These are phyloP conservation scores for Aureobasidium lini DNA, from an alignment of 2,329 filamentous ascomycete genomes.

Conservation along the genomic window DNA sequence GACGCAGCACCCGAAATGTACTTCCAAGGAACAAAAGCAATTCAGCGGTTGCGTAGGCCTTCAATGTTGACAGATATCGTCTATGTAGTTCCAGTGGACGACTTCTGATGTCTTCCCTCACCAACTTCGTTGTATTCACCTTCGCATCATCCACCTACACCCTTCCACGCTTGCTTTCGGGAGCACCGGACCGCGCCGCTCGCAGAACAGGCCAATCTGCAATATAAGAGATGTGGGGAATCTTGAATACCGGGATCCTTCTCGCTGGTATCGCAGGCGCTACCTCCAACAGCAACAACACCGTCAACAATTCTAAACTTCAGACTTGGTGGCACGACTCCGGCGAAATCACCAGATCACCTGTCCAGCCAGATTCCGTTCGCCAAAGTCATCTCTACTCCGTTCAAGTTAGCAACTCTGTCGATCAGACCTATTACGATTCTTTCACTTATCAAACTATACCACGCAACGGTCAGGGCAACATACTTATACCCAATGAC, in stretches of 20 bases:
- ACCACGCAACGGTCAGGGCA: constrained; percentile 8
- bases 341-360: not conserved
- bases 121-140: not conserved
- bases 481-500: not conserved
- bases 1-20: not conserved
- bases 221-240: not conserved
- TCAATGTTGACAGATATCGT: not conserved
- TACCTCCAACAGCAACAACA: not conserved
- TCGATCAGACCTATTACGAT: constrained; percentile 6
- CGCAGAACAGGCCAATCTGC: not conserved
- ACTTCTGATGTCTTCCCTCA: no score
- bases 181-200: not conserved
- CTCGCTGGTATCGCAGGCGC: not conserved
- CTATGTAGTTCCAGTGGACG: no score
- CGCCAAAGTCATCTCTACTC: constrained; percentile 2
- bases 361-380: not conserved
- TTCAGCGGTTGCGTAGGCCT: not conserved
- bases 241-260: not conserved
- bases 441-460: constrained; percentile 5
- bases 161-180: not conserved
- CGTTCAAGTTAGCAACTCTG: not conserved
- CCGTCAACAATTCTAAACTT: not conserved
- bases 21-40: not conserved
- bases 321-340: constrained; percentile 1
- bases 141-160: not conserved